Evolutionary conservation across 164 flowering plant genomes (phyloP).

Genomic region (Euptelea pleiosperma): DNA sequence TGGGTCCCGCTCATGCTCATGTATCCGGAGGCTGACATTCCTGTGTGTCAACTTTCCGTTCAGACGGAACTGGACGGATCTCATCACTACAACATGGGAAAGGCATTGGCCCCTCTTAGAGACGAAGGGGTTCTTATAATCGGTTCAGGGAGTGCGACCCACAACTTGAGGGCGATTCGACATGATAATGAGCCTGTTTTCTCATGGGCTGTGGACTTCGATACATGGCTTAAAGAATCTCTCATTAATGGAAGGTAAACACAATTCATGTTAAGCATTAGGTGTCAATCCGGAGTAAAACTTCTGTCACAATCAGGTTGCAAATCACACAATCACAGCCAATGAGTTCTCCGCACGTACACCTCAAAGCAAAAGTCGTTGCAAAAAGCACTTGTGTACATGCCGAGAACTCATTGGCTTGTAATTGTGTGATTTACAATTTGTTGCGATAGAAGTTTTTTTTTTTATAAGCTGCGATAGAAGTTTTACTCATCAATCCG

Average conservation of each 20-base stretch:
- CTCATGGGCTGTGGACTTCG: slow-evolving; percentile 73
- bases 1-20: slow-evolving; percentile 88
- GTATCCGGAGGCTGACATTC: slow-evolving; percentile 86
- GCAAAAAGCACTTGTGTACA: too few species aligned
- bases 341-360: too few species aligned
- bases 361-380: too few species aligned
- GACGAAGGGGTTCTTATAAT: slow-evolving; percentile 80
- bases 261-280: too few species aligned
- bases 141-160: slow-evolving; percentile 84
- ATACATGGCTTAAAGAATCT: slow-evolving; percentile 71
- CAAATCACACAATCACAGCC: too few species aligned
- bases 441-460: too few species aligned
- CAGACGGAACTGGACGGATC: slow-evolving; percentile 49
- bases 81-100: slow-evolving; percentile 79
- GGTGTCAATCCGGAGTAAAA: too few species aligned
- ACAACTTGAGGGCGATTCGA: slow-evolving; percentile 47
- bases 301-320: too few species aligned
- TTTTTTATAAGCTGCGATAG: too few species aligned
- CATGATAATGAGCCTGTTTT: slow-evolving; percentile 9
- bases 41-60: slow-evolving; percentile 78
- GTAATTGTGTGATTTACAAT: too few species aligned
- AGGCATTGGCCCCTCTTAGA: slow-evolving; percentile 68
- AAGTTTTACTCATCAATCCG: too few species aligned
- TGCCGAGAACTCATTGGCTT: too few species aligned
- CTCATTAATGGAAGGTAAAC: slow-evolving; percentile 65